Base-by-base conservation (phyloP, 129 eudicot genomes). In the Centella asiatica region DNA sequence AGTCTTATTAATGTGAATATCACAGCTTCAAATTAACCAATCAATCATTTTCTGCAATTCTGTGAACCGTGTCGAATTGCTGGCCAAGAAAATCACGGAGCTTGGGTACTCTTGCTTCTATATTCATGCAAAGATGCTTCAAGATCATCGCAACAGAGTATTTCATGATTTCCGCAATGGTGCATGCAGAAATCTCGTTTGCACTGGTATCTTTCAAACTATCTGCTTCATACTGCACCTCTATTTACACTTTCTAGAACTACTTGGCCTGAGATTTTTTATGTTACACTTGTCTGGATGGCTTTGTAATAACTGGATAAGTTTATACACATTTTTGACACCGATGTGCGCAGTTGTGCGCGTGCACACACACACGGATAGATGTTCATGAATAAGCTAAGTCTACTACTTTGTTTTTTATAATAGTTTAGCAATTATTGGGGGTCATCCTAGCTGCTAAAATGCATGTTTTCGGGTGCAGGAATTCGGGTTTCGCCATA, bases 81-180 rank as follows among this genome's bases (percentile, higher is more conserved):
- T 67, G 28, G 63, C 72, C 27, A 67, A 55, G 64, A 67, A 67
- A 67, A 67, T 67, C 42, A 64, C 69, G 28, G 67, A 69, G 74
- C 68, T 69, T 25, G 74, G 74, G 22, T 69, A 69, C 60, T 69
- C 74, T 69, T 69, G 73, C 57, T 69, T 69, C 54, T 69, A 69
- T 23, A 69, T 69, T 39, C 73, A 69, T 69, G 73, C 73, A 25
- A 69, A 69, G 66, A 69, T 69, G 73, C 65, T 69, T 19, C 73
- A 69, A 39, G 73, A 69, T 69, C 74, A 69, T 61, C 74, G 68
- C 25, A 69, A 69, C 51, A 69, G 74, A 49, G 74, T 69, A 58
- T 69, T 69, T 60, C 74, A 69, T 69, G 68, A 69, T 51, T 69
- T 69, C 47, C 57, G 74, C 0, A 69, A 60, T 69, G 74, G 74